phyloP scores from a whole-genome alignment of 768 basidiomycete species.

The Mrakia gelida region DNA sequence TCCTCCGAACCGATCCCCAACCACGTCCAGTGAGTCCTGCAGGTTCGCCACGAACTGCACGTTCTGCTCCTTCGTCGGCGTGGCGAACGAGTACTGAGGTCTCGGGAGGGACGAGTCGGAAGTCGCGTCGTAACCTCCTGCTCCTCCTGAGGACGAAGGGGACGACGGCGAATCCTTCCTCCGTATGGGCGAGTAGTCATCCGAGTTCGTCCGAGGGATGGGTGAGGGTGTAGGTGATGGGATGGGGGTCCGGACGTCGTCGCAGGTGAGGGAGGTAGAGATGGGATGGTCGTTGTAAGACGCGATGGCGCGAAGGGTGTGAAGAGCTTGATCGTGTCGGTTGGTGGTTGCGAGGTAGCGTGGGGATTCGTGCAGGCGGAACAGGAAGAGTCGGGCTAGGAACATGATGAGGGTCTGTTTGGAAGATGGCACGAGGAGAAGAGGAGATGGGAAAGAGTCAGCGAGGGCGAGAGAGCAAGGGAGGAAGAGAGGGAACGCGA shows the following conservation, averaged over 20 bases:
- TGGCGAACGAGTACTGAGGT: conserved; percentile 2
- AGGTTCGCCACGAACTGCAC: background rate
- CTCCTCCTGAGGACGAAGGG: background rate
- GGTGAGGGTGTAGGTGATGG: background rate
- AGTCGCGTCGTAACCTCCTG: conserved; percentile 5
- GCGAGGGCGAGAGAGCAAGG: background rate
- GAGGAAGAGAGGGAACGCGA: background rate
- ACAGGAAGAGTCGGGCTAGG: conserved; percentile 76
- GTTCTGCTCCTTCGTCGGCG: conserved; percentile 14
- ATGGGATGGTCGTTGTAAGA: conserved; percentile 75
- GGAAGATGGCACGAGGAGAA: conserved; percentile 11
- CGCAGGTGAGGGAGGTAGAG: conserved; percentile 41
- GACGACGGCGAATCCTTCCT: background rate
- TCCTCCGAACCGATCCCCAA: background rate
- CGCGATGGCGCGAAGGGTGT: conserved; percentile 77
- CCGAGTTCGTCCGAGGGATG: background rate
- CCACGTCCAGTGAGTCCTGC: background rate
- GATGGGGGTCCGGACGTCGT: background rate
- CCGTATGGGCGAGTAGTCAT: background rate
- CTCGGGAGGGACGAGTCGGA: background rate
- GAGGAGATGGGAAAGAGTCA: background rate
- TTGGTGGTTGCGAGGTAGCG: conserved; percentile 87
- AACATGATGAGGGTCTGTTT: conserved; percentile 81
- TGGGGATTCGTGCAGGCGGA: conserved; percentile 90
- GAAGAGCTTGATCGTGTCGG: conserved; percentile 74